These are phyloP conservation scores for Syncephalastrum contaminatum DNA, from an alignment of 371 early-diverging fungal species.

Conservation along the genomic window DNA sequence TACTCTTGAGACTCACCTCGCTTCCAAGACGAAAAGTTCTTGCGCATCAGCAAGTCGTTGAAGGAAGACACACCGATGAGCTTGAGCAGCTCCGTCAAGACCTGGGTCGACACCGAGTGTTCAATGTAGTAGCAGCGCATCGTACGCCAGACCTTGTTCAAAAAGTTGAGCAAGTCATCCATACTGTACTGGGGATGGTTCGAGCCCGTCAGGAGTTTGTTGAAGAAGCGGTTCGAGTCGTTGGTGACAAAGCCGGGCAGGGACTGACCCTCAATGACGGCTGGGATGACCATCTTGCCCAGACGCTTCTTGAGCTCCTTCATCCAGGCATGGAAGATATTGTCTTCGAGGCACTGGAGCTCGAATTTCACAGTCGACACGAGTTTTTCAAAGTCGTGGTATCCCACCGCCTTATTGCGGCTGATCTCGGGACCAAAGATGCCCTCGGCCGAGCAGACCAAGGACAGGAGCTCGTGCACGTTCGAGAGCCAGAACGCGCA, in stretches of 20 bases:
- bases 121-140: constrained; percentile 94
- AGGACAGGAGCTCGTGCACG: constrained; percentile 84
- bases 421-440: constrained; percentile 34
- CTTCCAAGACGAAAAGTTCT: constrained; percentile 83
- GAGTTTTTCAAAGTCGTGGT: constrained; percentile 50
- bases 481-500: constrained; percentile 92
- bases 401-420: constrained; percentile 24
- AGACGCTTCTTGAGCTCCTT: constrained; percentile 90
- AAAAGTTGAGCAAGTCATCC: constrained; percentile 84
- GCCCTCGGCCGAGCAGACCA: constrained; percentile 41
- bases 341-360: constrained; percentile 58
- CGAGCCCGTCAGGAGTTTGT: constrained; percentile 64
- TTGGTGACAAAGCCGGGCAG: constrained; percentile 85
- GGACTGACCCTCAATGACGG: constrained; percentile 86
- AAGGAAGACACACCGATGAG: constrained; percentile 88
- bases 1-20: constrained; percentile 44
- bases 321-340: constrained; percentile 78
- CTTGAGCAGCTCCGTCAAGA: constrained; percentile 84
- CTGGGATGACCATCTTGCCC: constrained; percentile 87
- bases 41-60: constrained; percentile 89
- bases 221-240: constrained; percentile 80
- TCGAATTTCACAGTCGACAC: constrained; percentile 54
- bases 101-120: constrained; percentile 67
- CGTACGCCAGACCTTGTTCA: constrained; percentile 84
- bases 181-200: constrained; percentile 73